Conservation (phyloP, 176 grass and related monocot species). For the Saccharum officinarum region DNA sequence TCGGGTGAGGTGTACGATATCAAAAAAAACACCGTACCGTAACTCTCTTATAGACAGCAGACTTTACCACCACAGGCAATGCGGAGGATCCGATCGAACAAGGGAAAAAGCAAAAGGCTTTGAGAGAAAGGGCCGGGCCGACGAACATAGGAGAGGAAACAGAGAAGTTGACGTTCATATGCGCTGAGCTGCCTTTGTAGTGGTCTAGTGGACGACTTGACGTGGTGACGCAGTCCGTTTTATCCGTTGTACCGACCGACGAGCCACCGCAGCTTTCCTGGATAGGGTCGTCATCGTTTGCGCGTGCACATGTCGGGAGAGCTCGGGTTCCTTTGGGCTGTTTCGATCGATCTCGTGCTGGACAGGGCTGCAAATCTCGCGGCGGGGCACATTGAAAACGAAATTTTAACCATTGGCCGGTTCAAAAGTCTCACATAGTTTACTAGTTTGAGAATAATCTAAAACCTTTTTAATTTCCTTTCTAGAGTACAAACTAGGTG, state of each 20-base stretch:
- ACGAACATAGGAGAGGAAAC: neutral
- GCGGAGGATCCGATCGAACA: neutral
- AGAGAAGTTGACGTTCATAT: neutral
- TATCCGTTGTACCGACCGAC: conserved; percentile 15
- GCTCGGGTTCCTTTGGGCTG: neutral
- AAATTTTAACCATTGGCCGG: neutral
- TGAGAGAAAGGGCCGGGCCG: neutral
- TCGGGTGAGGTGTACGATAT: no score
- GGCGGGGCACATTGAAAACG: neutral
- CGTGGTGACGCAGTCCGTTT: neutral
- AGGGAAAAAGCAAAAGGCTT: neutral
- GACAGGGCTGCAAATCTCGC: neutral
- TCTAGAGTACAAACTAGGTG: neutral
- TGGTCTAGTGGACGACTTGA: neutral
- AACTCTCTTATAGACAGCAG: neutral
- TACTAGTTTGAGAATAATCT: neutral
- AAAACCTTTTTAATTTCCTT: neutral
- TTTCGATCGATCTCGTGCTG: neutral
- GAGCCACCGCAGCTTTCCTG: neutral
- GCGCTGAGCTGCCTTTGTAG: neutral
- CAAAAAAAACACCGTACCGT: neutral
- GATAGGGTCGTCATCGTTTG: neutral
- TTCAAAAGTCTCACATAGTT: neutral
- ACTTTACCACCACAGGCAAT: neutral
- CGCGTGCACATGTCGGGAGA: neutral